Evolutionary conservation across 148 eudicot genomes (phyloP), one percentile per base, ranked within the genome.

Genomic region (Cornus suecica): DNA sequence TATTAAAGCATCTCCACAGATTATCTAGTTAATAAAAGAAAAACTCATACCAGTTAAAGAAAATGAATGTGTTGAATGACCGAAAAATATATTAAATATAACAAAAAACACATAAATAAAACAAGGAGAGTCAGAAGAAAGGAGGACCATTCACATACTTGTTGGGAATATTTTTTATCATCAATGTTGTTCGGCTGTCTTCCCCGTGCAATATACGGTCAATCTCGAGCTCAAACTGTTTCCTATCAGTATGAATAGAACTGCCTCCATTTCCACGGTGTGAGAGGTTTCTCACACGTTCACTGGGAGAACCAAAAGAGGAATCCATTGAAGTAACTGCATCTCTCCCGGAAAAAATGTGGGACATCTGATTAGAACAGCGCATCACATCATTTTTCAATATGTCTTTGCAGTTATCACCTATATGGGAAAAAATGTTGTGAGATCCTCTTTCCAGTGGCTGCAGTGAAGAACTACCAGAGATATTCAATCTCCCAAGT

Each of bases 81-180:
- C 18, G n/a, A 18, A 20, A 58, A 58, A 10, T 18, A 25, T 4
- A 58, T 0, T 54, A 58, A 14, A 58, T 8, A 58, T 52, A 10
- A 58, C 48, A 78, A 31, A 56, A 30, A 10, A 58, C n/a, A 16
- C 23, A 75, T 58, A 29, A n/a, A 34, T 6, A 6, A 37, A 37
- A 37, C 42, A 37, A 37, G 42, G 42, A 37, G 9, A 37, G 4
- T 37, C 14, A 67, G 15, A 31, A 32, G 23, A n/a, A 79, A 61
- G 48, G 41, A 58, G 41, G 18, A 68, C 18, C 42, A 51, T 70
- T 56, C 56, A 84, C 84, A 60, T 87, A 91, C 96, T 91, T 91
- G 86, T 91, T 91, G 45, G 96, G 96, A 76, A 91, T 91, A 68
- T 91, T 91, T 79, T 89, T 91, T 31, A 91, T 86, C 93, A 91